Evolutionary conservation across 331 rosid species (phyloP), one percentile per base, ranked within the genome.

Genomic region (Quercus phellos): DNA sequence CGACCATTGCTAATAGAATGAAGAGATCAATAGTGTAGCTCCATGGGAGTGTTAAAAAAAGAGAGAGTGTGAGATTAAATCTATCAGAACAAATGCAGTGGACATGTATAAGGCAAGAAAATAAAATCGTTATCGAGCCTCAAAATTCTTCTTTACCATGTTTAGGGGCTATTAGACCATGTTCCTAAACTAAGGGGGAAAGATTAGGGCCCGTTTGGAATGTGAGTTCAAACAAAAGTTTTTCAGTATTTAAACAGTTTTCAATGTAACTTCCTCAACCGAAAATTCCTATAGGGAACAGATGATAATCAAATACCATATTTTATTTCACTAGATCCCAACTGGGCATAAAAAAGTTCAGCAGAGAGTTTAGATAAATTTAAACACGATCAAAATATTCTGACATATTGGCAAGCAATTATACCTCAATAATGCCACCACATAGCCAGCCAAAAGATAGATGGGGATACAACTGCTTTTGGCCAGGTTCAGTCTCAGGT

Each of bases 391-490:
- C 9, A 73, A 17, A 27, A 74, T 19, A 34, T 64, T 72, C 70
- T 55, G 24, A 73, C 46, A 38, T 38, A 38, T 38, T 38, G 56
- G 34, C 73, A 53, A 61, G 79, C 38, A 76, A 77, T 26, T 76
- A 46, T 91, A 93, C 99, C 96, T 96, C 98, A n/a, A 96, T 85
- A 77, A 96, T 93, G 72, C 99, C 98, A 78, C 98, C 99, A 70
- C 99, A 96, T 73, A 96, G 78, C 96, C 94, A 93, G 64, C 99
- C 99, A 83, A 74, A 96, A 51, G 98, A 88, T 24, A 91, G 83
- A 79, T 88, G 89, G 88, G 91, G 99, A 86, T 96, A 96, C 72
- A 79, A 73, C 89, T 96, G 99, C 89, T 87, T 83, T 87, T 87
- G 87, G 80, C 96, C 98, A 50, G 98, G 97, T 86, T 91, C 90